These are phyloP conservation scores for Begonia peltatifolia DNA, from an alignment of 306 rosid species.

Conservation along the genomic window DNA sequence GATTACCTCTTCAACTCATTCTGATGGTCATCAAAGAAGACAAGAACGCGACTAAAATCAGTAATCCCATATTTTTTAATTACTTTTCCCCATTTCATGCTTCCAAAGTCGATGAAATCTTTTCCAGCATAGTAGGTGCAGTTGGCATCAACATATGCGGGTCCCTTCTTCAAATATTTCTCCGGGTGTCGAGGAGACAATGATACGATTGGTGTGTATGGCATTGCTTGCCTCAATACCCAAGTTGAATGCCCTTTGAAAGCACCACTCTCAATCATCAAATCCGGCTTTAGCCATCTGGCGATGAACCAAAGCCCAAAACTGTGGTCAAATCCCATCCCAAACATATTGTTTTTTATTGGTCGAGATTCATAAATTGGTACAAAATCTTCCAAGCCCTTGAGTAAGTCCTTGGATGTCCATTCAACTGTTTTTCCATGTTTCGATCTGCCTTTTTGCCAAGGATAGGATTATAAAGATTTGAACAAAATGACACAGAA, in stretches of 20 bases:
- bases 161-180: constrained; percentile 84
- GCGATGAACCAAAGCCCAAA: constrained; percentile 98
- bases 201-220: constrained; percentile 56
- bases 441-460: constrained; percentile 99
- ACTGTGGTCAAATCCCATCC: constrained; percentile 99
- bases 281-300: constrained; percentile 77
- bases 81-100: constrained; percentile 57
- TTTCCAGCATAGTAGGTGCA: constrained; percentile 93
- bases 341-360: constrained; percentile 69
- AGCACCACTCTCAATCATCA: constrained; percentile 98
- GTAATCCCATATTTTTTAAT: constrained; percentile 50
- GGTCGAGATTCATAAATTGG: constrained; percentile 89
- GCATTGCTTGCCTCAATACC: constrained; percentile 97
- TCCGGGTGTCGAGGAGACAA: constrained; percentile 93
- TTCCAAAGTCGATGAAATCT: constrained; percentile 93
- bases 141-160: constrained; percentile 91
- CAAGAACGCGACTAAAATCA: constrained; percentile 59
- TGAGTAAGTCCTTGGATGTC: constrained; percentile 89
- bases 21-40: constrained; percentile 95
- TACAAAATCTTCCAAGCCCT: constrained; percentile 76
- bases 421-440: constrained; percentile 87
- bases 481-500: constrained; percentile 12
- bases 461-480: constrained; percentile 61
- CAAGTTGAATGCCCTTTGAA: constrained; percentile 99
- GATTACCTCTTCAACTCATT: constrained; percentile 81